A percentile compares a stretch with the other conserved stretches of the same genome.
Conservation (phyloP, 2,329 filamentous ascomycete genomes). For the Mariannaea sp. region DNA sequence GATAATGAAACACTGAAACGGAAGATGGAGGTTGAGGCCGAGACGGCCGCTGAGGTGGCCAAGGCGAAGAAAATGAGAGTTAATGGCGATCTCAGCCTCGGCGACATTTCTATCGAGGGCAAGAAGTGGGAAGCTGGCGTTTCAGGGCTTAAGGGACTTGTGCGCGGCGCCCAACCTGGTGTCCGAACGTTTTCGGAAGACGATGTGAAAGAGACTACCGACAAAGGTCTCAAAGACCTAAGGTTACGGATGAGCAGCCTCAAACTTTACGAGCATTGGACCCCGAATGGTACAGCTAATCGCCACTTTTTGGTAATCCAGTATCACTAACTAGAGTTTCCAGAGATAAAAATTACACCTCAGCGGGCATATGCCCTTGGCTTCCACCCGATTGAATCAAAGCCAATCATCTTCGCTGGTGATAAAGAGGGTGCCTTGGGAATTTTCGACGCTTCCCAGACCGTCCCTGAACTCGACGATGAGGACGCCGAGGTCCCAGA, state of each 20-base stretch:
- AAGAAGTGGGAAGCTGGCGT: conserved; percentile 73
- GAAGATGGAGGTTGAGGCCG: conserved; percentile 56
- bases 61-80: conserved; percentile 63
- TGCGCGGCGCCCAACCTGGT: conserved; percentile 75
- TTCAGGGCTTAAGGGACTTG: conserved; percentile 64
- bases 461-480: conserved; percentile 61
- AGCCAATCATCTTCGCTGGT: conserved; percentile 88
- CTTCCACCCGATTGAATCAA: conserved; percentile 85
- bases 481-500: conserved; percentile 70
- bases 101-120: conserved; percentile 79
- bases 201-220: conserved; percentile 77
- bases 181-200: conserved; percentile 85
- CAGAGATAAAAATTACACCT: conserved; percentile 89
- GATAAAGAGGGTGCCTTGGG: conserved; percentile 93
- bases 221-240: conserved; percentile 74
- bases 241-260: conserved; percentile 78
- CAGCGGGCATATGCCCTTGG: conserved; percentile 85
- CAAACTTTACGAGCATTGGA: conserved; percentile 81
- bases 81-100: conserved; percentile 67
- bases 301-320: too few species aligned
- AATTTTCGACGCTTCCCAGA: conserved; percentile 86
- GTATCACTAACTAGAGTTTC: neutral
- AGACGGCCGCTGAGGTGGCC: conserved; percentile 47
- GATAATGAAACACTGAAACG: conserved; percentile 54
- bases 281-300: conserved; percentile 68